phyloP scores from a whole-genome alignment of 2,329 filamentous ascomycete species.

The Didymella pinodella region DNA sequence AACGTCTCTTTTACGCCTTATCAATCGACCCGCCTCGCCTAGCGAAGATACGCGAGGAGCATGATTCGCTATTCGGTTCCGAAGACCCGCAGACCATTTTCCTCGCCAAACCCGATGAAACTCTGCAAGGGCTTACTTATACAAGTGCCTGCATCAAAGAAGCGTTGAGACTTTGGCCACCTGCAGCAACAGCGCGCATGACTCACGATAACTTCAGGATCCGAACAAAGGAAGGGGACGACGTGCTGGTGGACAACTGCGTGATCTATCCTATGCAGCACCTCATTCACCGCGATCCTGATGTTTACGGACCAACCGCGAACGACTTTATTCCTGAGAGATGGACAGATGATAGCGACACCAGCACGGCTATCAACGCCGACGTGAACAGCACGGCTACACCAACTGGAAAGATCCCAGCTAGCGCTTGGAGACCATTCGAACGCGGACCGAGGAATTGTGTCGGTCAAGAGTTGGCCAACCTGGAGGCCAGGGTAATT shows the following conservation, averaged over 20 bases:
- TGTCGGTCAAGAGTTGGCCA: slow-evolving; percentile 65
- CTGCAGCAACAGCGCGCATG: slow-evolving; percentile 56
- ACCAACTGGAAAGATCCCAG: slow-evolving; percentile 39
- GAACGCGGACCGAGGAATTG: slow-evolving; percentile 64
- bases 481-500: slow-evolving; percentile 61
- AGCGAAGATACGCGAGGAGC: slow-evolving; percentile 55
- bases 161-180: slow-evolving; percentile 62
- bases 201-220: slow-evolving; percentile 53
- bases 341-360: slow-evolving; percentile 49
- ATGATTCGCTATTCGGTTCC: slow-evolving; percentile 61
- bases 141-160: slow-evolving; percentile 64
- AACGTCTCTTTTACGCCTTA: slow-evolving; percentile 44
- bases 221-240: slow-evolving; percentile 52
- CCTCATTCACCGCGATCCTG: slow-evolving; percentile 49
- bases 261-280: slow-evolving; percentile 56
- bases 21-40: slow-evolving; percentile 44
- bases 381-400: slow-evolving; percentile 22
- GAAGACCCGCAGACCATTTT: slow-evolving; percentile 54
- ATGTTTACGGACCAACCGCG: slow-evolving; percentile 43
- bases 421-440: slow-evolving; percentile 63
- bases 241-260: slow-evolving; percentile 55
- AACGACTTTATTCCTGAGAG: slow-evolving; percentile 48
- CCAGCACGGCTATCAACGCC: slow-evolving; percentile 24
- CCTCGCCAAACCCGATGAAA: slow-evolving; percentile 54
- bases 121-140: slow-evolving; percentile 61